Conservation (phyloP, 2,329 filamentous ascomycete species). For the Grosmannia penicillata region DNA sequence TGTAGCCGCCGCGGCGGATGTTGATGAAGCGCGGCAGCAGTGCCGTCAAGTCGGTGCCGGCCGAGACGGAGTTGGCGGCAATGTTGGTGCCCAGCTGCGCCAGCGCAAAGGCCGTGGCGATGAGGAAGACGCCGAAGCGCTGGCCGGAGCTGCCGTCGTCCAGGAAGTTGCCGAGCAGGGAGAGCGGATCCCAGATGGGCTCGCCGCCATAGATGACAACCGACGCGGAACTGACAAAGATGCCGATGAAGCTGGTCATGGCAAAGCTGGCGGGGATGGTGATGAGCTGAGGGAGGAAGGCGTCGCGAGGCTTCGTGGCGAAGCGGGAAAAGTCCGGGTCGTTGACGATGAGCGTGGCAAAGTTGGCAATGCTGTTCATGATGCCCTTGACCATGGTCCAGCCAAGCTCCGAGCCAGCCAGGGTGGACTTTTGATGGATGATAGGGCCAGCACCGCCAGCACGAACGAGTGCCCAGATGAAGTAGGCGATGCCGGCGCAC, state of each 20-base stretch:
- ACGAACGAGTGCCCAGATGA: constrained; percentile 72
- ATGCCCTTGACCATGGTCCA: constrained; percentile 78
- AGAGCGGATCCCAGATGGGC: constrained; percentile 60
- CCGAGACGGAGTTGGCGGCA: constrained; percentile 72
- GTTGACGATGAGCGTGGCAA: constrained; percentile 72
- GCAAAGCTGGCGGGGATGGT: constrained; percentile 60
- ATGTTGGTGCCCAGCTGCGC: constrained; percentile 81
- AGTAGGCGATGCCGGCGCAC: constrained; percentile 67
- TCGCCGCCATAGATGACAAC: constrained; percentile 46
- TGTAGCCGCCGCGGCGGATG: constrained; percentile 75
- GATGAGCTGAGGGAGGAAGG: constrained; percentile 66
- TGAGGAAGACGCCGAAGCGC: constrained; percentile 63
- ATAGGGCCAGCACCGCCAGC: constrained; percentile 77
- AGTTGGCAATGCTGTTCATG: constrained; percentile 84
- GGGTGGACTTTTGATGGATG: constrained; percentile 39
- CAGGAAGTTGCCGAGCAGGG: constrained; percentile 51
- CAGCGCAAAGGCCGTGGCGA: constrained; percentile 55
- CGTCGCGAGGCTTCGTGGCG: constrained; percentile 58
- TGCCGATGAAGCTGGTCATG: constrained; percentile 72
- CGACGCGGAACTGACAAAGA: constrained; percentile 61
- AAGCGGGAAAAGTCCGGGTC: constrained; percentile 80
- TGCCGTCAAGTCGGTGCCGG: constrained; percentile 70
- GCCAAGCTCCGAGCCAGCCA: constrained; percentile 31
- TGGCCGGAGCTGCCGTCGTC: constrained; percentile 52
- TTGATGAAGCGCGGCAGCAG: constrained; percentile 66